Evolutionary conservation across 306 rosid species (phyloP).

Genomic region (Ziziphus jujuba): DNA sequence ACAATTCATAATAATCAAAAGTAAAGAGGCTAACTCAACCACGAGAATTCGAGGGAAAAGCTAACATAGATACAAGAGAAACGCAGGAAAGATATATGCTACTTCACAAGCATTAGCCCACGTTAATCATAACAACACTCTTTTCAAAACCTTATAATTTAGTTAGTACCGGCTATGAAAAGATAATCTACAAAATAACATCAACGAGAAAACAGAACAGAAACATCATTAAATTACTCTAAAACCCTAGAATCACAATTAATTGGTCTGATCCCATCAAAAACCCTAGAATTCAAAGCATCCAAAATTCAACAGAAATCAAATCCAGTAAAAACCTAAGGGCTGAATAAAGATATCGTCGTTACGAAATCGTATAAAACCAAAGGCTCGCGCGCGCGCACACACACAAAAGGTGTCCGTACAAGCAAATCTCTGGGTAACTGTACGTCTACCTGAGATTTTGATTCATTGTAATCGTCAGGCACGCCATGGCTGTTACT

Average conservation of each 20-base stretch:
- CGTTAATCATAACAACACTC: background rate
- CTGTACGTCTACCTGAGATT: constrained; percentile 52
- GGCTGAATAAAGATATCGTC: background rate
- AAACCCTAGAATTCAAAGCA: constrained; percentile 4
- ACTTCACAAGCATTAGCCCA: background rate
- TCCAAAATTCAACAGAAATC: background rate
- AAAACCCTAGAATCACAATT: background rate
- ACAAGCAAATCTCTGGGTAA: background rate
- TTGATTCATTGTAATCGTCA: constrained; percentile 64
- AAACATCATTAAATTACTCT: background rate
- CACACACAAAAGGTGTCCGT: background rate
- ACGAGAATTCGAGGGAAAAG: too few relatives aligned
- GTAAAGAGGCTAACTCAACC: too few relatives aligned
- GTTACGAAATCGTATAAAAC: background rate
- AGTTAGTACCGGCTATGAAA: background rate
- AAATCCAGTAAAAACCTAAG: background rate
- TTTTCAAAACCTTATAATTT: background rate
- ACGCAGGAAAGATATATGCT: too few relatives aligned
- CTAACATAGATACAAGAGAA: too few relatives aligned
- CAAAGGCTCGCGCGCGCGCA: too few relatives aligned
- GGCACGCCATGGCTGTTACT: constrained; percentile 38
- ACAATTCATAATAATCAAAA: too few relatives aligned
- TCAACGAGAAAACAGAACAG: background rate
- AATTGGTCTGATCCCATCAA: background rate
- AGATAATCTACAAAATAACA: background rate